Evolutionary conservation across 2,329 filamentous ascomycete genomes (phyloP), one percentile per base, ranked within the genome.

Genomic region (Penicillium palitans): DNA sequence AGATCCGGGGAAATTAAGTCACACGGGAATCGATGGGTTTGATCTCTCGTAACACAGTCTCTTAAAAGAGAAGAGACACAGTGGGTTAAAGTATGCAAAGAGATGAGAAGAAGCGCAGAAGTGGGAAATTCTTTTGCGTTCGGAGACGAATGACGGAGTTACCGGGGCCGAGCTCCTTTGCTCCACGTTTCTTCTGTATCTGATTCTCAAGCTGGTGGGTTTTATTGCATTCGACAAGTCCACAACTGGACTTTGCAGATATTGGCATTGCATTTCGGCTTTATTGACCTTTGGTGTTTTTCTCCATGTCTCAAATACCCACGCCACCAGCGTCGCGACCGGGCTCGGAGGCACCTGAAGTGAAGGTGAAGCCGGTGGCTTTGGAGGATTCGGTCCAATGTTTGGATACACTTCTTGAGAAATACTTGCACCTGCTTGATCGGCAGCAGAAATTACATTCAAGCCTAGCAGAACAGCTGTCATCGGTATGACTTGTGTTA

Each of bases 401-500:
- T 17, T 71, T 80, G 50, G 77, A 80, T 61, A 57, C 58, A 24
- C 67, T 79, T 42, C 70, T 80, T 17, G 74, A 78, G 57, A 71
- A 68, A 29, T 80, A 80, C 64, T 71, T 80, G 44, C 58, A 70
- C 29, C 72, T 80, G 10, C 68, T 80, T 27, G 76, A 81, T 66
- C 66, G 67, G 27, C 76, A 80, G 55, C 77, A 79, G 55, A 68
- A 68, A 39, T 60, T 79, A 42, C 77, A 78, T 40, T 64, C 69
- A 33, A 67, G 73, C 12, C 56, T 80, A 6, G 70, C 74, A 7
- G 71, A 71, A 39, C 62, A 69, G 10, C 59, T 80, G 12, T 77
- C 78, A 31, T 73, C 72, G 58, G 78, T 80, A 76, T 55, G 64
- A 13, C 15, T 44, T 48, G n/a, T 21, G 35, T 48, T 49, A n/a